Conservation (phyloP, 2,329 filamentous ascomycete species). For the Botrytis fragariae region DNA sequence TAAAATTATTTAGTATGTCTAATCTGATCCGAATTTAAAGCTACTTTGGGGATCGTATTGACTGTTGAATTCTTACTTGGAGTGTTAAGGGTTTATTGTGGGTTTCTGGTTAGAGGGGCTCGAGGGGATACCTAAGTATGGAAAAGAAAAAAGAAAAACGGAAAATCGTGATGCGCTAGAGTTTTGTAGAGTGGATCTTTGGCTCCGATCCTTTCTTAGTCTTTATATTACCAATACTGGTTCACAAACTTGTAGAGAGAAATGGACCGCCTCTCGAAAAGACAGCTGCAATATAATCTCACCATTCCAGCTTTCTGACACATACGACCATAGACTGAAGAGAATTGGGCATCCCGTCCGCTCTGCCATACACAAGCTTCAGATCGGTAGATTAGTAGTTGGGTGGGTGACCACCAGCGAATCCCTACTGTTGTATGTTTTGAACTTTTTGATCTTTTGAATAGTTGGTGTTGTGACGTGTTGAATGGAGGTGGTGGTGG, state of each 20-base stretch:
- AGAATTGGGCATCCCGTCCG: no score
- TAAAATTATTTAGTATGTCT: not conserved
- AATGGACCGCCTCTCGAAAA: no score
- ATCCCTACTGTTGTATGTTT: no score
- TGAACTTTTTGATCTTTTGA: not conserved
- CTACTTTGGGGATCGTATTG: not conserved
- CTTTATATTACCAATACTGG: not conserved
- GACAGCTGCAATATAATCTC: no score
- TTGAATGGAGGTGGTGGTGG: not conserved
- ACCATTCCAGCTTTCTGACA: no score
- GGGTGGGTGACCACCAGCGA: constrained; percentile 5
- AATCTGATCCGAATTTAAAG: not conserved
- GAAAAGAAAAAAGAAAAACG: not conserved
- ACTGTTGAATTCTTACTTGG: no score
- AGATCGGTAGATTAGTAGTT: constrained; percentile 9
- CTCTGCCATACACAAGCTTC: constrained; percentile 5
- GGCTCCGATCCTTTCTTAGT: not conserved
- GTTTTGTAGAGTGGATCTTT: not conserved
- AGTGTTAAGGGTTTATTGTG: no score
- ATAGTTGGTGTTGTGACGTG: not conserved
- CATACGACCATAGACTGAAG: no score
- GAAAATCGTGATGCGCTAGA: not conserved
- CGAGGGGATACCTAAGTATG: no score
- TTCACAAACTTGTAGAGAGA: no score
- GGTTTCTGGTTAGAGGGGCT: no score